Evolutionary conservation across 352 stramenopile genomes (phyloP), one percentile per base, ranked within the genome.

Genomic region (Phytophthora palmivora): DNA sequence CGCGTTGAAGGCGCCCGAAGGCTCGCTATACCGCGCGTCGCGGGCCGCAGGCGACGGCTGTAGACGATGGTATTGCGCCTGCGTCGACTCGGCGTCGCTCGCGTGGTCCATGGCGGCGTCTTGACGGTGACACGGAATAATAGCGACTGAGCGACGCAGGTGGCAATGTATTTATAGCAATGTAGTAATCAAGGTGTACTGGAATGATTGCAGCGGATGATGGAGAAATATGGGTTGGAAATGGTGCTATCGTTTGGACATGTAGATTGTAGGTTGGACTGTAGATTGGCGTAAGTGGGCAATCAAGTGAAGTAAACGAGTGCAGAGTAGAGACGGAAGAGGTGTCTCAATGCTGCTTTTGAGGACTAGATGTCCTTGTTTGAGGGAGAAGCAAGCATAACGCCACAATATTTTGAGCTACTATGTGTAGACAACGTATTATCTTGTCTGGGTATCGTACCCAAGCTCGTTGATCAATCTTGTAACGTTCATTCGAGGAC

Each of bases 61-160:
- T 4, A 72, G 44, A 22, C 56, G 60, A 34, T 72, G 65, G 32
- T 75, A 78, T 18, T 76, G 70, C 36, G 65, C 33, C 38, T 59
- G 39, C 5, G 43, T 22, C 46, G 46, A 42, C 26, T 36, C 58
- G 12, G 53, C 22, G 45, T 63, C 47, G 26, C 51, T 62, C 30
- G 43, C 63, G 37, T 44, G 51, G 48, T 68, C 66, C 63, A 75
- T 78, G 53, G 37, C 52, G 38, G 21, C 9, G 37, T 30, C 30
- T 33, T 11, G 14, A 21, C 16, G 22, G n/a, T n/a, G n/a, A 8
- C 14, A 12, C 11, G 54, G 55, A 36, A 62, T 43, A 58, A 42
- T 66, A 42, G 18, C 62, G 62, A 70, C 62, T 63, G 60, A 62
- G 21, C 21, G 22, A 52, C 8, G 2, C 32, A 34, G 43, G 12